Percentiles rank a stretch among this genome's conserved stretches.
These are phyloP conservation scores for Sclerotinia trifoliorum DNA, from an alignment of 2,329 filamentous ascomycete genomes.

Conservation along the genomic window DNA sequence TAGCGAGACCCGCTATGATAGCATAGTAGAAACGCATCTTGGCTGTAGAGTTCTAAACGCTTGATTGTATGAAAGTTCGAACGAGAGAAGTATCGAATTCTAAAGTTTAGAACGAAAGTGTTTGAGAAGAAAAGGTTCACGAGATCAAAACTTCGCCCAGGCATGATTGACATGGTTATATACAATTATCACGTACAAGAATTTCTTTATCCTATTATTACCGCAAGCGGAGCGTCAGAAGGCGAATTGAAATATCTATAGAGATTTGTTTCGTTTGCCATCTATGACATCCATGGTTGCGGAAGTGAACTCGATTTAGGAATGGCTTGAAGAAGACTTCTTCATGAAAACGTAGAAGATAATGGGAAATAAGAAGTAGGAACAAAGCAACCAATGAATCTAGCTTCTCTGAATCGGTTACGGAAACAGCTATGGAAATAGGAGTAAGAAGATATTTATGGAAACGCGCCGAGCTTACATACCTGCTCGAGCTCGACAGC, in stretches of 20 bases:
- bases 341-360: constrained; percentile 5
- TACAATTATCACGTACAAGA: background rate
- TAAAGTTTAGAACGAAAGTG: constrained; percentile 11
- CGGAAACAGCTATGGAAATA: background rate
- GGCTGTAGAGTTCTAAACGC: background rate
- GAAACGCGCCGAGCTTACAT: background rate
- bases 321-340: background rate
- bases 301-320: background rate
- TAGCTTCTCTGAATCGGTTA: no score
- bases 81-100: constrained; percentile 2
- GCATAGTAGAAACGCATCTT: constrained; percentile 17
- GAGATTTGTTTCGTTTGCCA: background rate
- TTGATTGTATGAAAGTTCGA: background rate
- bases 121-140: constrained; percentile 8
- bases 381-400: constrained; percentile 12
- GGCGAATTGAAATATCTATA: background rate
- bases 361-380: background rate
- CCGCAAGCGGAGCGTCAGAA: constrained; percentile 3
- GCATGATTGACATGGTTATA: constrained; percentile 21
- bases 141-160: background rate
- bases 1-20: constrained; percentile 10
- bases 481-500: background rate
- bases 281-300: background rate
- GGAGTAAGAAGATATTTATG: background rate
- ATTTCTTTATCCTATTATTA: constrained; percentile 11